These are phyloP conservation scores for Sphaceloma murrayae DNA, from an alignment of 2,329 filamentous ascomycete genomes.

Conservation along the genomic window DNA sequence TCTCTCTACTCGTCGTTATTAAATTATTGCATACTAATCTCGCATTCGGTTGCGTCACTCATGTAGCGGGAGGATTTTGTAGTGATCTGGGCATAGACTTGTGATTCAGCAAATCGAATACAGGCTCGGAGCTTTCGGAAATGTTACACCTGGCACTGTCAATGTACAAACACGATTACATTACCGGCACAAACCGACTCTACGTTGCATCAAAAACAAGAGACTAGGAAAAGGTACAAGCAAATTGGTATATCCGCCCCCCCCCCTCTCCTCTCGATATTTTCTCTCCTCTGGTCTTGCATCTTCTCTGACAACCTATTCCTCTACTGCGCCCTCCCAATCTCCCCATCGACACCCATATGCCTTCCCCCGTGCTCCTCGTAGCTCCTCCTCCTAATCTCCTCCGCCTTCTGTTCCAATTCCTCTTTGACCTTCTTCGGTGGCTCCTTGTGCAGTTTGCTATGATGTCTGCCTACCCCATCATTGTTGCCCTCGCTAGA, in stretches of 20 bases:
- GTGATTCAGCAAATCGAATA: too few species aligned
- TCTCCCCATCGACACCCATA: constrained; percentile 27
- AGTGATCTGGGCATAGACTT: too few species aligned
- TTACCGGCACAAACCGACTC: neutral
- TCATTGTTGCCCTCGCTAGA: constrained; percentile 13
- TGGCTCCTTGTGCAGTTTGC: constrained; percentile 35
- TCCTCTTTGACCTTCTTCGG: constrained; percentile 30
- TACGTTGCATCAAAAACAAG: neutral
- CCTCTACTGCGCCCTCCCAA: too few species aligned
- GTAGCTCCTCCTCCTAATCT: constrained; percentile 13
- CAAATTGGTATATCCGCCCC: constrained; percentile 14
- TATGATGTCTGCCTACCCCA: constrained; percentile 21
- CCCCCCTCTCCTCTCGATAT: neutral
- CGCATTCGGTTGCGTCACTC: constrained; percentile 1
- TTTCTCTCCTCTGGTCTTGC: constrained; percentile 16
- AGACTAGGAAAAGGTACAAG: neutral
- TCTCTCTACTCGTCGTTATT: too few species aligned
- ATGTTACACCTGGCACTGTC: too few species aligned
- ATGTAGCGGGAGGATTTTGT: too few species aligned
- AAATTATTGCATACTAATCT: constrained; percentile 6
- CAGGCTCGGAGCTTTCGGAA: too few species aligned
- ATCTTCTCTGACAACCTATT: constrained; percentile 11
- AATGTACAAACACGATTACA: too few species aligned
- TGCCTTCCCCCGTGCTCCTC: constrained; percentile 24
- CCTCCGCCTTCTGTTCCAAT: constrained; percentile 21